Percentiles rank a stretch among this genome's conserved stretches.
Evolutionary conservation across 148 eudicot species (phyloP).

Genomic region (Cornus suecica): DNA sequence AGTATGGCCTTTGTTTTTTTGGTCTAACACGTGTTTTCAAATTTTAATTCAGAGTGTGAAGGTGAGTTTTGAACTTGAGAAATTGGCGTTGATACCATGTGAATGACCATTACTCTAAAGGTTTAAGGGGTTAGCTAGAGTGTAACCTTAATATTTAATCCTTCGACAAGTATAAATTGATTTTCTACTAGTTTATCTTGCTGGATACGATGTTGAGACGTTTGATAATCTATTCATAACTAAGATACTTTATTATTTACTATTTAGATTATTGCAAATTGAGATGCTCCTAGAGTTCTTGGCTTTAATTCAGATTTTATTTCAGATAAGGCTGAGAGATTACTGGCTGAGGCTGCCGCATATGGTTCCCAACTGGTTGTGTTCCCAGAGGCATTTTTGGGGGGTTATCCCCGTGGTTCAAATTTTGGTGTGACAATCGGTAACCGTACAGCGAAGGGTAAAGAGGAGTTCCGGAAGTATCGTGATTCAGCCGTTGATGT

Average conservation of each 20-base stretch:
- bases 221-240: background rate
- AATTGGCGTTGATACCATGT: no score
- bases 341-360: slow-evolving; percentile 85
- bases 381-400: slow-evolving; percentile 94
- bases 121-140: no score
- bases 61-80: no score
- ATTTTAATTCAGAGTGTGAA: no score
- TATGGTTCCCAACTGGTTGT: slow-evolving; percentile 87
- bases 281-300: background rate
- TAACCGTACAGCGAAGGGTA: slow-evolving; percentile 75
- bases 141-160: no score
- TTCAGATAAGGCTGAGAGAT: slow-evolving; percentile 91
- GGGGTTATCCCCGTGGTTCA: slow-evolving; percentile 95
- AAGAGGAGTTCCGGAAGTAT: slow-evolving; percentile 81
- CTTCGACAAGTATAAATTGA: background rate
- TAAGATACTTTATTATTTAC: background rate
- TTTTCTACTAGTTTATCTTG: background rate
- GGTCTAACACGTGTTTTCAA: no score
- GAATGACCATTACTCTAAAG: no score
- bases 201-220: background rate
- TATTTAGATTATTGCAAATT: background rate
- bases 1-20: no score
- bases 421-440: slow-evolving; percentile 80
- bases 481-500: slow-evolving; percentile 92
- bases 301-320: background rate